These are phyloP conservation scores for Neobulgaria alba DNA, from an alignment of 2,329 filamentous ascomycete genomes.

Conservation along the genomic window DNA sequence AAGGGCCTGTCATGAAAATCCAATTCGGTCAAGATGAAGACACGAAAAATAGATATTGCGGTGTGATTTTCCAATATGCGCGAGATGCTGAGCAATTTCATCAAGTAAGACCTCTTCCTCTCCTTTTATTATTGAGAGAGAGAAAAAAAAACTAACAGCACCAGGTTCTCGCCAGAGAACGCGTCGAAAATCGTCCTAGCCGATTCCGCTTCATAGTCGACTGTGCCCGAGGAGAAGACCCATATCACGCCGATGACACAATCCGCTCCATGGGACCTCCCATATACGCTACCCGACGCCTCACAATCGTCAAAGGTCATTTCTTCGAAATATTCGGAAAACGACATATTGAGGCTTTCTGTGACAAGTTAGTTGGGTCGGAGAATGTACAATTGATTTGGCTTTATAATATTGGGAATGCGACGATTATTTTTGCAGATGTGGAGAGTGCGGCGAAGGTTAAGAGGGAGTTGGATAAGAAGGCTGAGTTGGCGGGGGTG, in stretches of 20 bases:
- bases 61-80: slow-evolving; percentile 25
- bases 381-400: slow-evolving; percentile 23
- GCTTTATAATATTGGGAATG: slow-evolving; percentile 28
- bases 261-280: slow-evolving; percentile 21
- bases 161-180: slow-evolving; percentile 13
- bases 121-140: too few species aligned
- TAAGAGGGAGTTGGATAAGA: slow-evolving; percentile 21
- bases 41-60: slow-evolving; percentile 14
- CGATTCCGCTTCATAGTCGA: slow-evolving; percentile 24
- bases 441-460: slow-evolving; percentile 22
- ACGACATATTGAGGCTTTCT: slow-evolving; percentile 16
- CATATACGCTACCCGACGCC: slow-evolving; percentile 20
- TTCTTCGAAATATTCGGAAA: slow-evolving; percentile 26
- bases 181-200: slow-evolving; percentile 7
- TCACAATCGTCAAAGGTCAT: slow-evolving; percentile 25
- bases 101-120: not conserved
- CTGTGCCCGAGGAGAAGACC: slow-evolving; percentile 15
- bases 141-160: too few species aligned
- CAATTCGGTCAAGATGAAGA: slow-evolving; percentile 20
- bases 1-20: slow-evolving; percentile 24
- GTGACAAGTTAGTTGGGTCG: slow-evolving; percentile 16
- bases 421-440: slow-evolving; percentile 25
- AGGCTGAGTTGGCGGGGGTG: slow-evolving; percentile 4
- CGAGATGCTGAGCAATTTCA: slow-evolving; percentile 19
- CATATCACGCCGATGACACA: slow-evolving; percentile 16